Evolutionary conservation across 1,284 basidiomycete species (phyloP), one percentile per base, ranked within the genome.

Genomic region (Tilletia indica): DNA sequence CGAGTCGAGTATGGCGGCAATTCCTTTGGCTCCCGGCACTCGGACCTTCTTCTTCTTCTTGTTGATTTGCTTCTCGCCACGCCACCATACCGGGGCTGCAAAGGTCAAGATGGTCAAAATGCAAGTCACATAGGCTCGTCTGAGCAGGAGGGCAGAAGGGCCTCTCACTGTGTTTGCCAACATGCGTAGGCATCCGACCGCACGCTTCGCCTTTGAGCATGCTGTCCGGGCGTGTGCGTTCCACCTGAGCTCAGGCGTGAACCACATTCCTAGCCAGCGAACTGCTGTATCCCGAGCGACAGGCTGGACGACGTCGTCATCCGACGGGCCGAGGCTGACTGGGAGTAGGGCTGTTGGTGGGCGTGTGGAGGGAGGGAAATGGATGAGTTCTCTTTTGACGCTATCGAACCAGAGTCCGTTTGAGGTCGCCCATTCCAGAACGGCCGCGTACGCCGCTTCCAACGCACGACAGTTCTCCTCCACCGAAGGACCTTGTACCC

Each of bases 371-470:
- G 38, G 11, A 38, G 61, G 39, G 54, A 68, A 68, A 42, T 68
- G 67, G 14, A 68, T 68, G 34, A 68, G 67, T 16, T 68, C 67
- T 34, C 54, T n/a, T 47, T 68, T 68, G 8, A 34, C 34, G 2
- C 2, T 2, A 36, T 68, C 67, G 39, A 68, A 68, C 5, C 4
- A 34, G 67, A 68, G 67, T 2, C 42, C 67, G 38, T 45, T 19
- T 34, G 36, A 6, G 2, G 48, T 19, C 14, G 67, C 38, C 48
- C 48, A 68, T 16, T 48, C 38, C 6, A 6, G 12, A 16, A 36
- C 49, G 3, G 2, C 31, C 3, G 5, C 34, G 54, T 68, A 68
- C 4, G 67, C 67, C 2, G 3, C 14, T 5, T 16, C 39, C 5
- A 68, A 21, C 5, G 31, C 11, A 4, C 16, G 9, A 16, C 54